Conservation (phyloP, 1,284 basidiomycete genomes). For the Stygiomarasmius scandens region DNA sequence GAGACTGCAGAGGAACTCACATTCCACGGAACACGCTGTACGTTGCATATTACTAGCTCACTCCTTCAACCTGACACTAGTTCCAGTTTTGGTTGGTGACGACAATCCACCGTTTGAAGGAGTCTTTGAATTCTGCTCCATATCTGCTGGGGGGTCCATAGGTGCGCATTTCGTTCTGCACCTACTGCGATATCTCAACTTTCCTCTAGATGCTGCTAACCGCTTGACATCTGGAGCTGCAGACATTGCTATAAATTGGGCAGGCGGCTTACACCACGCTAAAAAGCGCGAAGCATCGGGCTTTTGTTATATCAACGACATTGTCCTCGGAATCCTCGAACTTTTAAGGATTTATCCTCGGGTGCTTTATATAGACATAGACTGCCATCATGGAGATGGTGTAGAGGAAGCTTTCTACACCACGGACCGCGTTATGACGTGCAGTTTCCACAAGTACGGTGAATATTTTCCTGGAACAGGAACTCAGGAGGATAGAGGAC, state of each 20-base stretch:
- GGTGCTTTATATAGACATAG: conserved; percentile 97
- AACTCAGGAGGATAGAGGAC: conserved; percentile 83
- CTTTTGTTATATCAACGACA: conserved; percentile 98
- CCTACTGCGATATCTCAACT: background rate
- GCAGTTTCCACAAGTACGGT: conserved; percentile 95
- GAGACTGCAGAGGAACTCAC: conserved; percentile 87
- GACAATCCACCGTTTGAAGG: conserved; percentile 98
- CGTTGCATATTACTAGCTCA: too few relatives aligned
- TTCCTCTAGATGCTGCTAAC: conserved; percentile 72
- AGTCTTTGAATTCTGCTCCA: conserved; percentile 95
- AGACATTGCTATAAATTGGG: conserved; percentile 98
- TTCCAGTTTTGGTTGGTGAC: conserved; percentile 88
- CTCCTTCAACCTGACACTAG: too few relatives aligned
- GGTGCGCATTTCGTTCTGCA: conserved; percentile 41
- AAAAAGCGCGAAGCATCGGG: conserved; percentile 97
- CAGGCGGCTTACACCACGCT: conserved; percentile 96
- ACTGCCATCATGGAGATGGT: conserved; percentile 98
- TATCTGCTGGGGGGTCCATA: conserved; percentile 94
- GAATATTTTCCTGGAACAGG: conserved; percentile 98
- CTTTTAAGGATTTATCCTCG: conserved; percentile 81
- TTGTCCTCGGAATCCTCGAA: conserved; percentile 89
- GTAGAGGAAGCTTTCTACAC: conserved; percentile 99
- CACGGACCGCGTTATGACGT: conserved; percentile 95
- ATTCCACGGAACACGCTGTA: conserved; percentile 82
- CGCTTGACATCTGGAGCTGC: conserved; percentile 80